Evolutionary conservation across 2,329 filamentous ascomycete genomes (phyloP).

Genomic region (Trichoderma cornu-damae): DNA sequence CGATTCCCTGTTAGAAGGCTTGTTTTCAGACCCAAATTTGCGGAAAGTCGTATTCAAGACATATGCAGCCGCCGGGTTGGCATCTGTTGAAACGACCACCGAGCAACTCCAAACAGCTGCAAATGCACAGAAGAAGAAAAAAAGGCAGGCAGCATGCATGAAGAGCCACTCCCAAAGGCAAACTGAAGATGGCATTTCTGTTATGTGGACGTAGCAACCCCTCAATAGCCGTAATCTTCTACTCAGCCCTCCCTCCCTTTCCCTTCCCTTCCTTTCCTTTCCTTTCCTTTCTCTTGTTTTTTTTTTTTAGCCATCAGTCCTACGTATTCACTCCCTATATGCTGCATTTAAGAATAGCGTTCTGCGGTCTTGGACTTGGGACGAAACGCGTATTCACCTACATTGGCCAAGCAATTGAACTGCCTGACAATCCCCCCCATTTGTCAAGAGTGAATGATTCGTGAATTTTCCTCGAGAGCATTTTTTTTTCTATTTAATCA

Average conservation of each 20-base stretch:
- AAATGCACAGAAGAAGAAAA: neutral
- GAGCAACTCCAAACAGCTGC: neutral
- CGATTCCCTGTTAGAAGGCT: neutral
- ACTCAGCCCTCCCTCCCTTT: neutral
- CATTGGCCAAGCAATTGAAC: neutral
- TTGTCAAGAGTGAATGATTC: neutral
- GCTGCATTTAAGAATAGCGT: neutral
- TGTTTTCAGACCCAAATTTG: neutral
- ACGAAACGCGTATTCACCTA: slow-evolving; percentile 6
- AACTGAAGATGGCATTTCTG: neutral
- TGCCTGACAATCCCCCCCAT: neutral
- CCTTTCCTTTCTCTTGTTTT: neutral
- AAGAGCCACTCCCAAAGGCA: neutral
- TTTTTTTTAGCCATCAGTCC: neutral
- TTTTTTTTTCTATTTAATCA: neutral
- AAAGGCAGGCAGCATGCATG: slow-evolving; percentile 3
- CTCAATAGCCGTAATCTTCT: neutral
- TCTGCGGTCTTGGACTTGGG: neutral
- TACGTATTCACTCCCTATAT: neutral
- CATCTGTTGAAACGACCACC: neutral
- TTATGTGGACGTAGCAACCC: neutral
- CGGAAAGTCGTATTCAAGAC: neutral
- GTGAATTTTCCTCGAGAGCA: neutral
- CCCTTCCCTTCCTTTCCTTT: neutral
- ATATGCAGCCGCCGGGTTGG: neutral